Base-by-base conservation (phyloP, 768 basidiomycete genomes). In the Lentinula sp. region DNA sequence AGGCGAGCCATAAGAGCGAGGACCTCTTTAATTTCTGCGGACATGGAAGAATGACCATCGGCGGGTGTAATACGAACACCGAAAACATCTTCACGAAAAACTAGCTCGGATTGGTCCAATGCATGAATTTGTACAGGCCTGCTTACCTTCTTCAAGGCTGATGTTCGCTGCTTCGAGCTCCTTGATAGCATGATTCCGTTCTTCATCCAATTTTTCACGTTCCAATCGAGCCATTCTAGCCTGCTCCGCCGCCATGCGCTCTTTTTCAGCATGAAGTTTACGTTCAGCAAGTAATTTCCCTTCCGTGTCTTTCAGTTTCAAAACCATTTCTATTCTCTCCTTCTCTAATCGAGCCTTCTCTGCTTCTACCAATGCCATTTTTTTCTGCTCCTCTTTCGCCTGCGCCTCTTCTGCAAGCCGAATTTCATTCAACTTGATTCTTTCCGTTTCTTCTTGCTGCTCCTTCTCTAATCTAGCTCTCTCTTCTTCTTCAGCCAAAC, bases 1-100 rank as follows among this genome's bases (percentile, higher is more conserved):
- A 90, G 73, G 1, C 72, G 71, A 52, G 82, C 69, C 46, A 91
- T 80, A 35, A 73, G 78, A 28, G 73, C 69, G 65, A 84, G 79
- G 8, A 87, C 68, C 59, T 81, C 77, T 45, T 70, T 64, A 62
- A 78, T 72, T 65, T 79, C 79, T 56, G 75, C 71, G 8, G 73
- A 72, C 65, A 74, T 76, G 33, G 70, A 68, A 18, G 62, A 66
- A 18, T 68, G 70, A 10, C 69, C 66, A 10, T 64, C 62, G 10
- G 73, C 69, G 32, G 79, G 72, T n/a, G 70, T 70, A n/a, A 56
- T 42, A 15, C 76, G 73, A 45, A 78, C 68, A 37, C 81, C 79
- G 66, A 90, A 89, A 13, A 88, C 79, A 72, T 90, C 88, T 86
- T 54, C 12, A 28, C 9, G 28, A 35, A 8, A n/a, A 52, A 18